phyloP scores from a whole-genome alignment of 306 rosid species.

The Abrus pulchellus region DNA sequence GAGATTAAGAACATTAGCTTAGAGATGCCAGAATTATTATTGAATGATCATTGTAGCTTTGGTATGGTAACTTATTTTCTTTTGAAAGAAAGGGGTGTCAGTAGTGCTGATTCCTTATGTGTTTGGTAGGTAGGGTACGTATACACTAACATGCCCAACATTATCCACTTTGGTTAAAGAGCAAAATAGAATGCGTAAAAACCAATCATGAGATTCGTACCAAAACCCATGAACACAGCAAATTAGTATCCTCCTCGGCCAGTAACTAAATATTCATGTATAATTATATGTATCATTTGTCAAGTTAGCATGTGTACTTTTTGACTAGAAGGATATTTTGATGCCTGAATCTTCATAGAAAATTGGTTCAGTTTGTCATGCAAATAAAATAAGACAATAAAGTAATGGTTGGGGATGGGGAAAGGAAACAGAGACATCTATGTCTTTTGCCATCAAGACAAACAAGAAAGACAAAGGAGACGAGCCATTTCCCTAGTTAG shows the following conservation, averaged over 20 bases:
- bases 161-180: slow-evolving; percentile 33
- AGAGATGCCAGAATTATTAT: slow-evolving; percentile 46
- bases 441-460: slow-evolving; percentile 48
- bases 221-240: slow-evolving; percentile 28
- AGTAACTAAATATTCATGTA: slow-evolving; percentile 27
- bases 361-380: slow-evolving; percentile 49
- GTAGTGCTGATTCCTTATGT: slow-evolving; percentile 38
- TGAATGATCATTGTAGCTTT: slow-evolving; percentile 42
- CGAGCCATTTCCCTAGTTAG: slow-evolving; percentile 19
- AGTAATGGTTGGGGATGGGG: slow-evolving; percentile 34
- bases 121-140: slow-evolving; percentile 41
- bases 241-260: background rate
- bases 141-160: slow-evolving; percentile 36
- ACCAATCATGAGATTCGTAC: slow-evolving; percentile 45
- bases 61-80: slow-evolving; percentile 44
- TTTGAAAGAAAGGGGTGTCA: slow-evolving; percentile 36
- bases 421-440: slow-evolving; percentile 36
- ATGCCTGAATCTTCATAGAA: slow-evolving; percentile 51
- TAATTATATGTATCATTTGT: slow-evolving; percentile 27
- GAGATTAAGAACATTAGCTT: slow-evolving; percentile 34
- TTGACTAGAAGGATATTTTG: slow-evolving; percentile 44
- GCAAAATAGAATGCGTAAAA: slow-evolving; percentile 28
- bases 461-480: slow-evolving; percentile 33
- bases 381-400: slow-evolving; percentile 39
- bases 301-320: slow-evolving; percentile 36